Conservation (phyloP, 2,329 filamentous ascomycete species). For the Pseudogymnoascus sp. region DNA sequence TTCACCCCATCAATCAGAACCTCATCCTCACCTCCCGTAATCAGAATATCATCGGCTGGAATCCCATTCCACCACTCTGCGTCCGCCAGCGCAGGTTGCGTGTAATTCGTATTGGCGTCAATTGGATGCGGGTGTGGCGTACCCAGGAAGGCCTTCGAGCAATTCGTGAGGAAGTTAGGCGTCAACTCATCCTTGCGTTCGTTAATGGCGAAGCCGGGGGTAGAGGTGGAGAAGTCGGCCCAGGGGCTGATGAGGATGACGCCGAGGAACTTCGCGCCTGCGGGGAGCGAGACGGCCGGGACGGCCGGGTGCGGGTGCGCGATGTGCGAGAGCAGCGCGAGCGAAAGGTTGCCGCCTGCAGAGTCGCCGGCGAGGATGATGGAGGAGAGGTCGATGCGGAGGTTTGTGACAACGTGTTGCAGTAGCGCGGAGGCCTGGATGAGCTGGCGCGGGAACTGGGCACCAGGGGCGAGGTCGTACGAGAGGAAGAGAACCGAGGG, state of each 20-base stretch:
- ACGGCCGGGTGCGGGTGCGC: slow-evolving; percentile 52
- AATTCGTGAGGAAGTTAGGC: slow-evolving; percentile 33
- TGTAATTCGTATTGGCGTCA: slow-evolving; percentile 41
- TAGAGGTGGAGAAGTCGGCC: slow-evolving; percentile 42
- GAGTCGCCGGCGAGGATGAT: slow-evolving; percentile 46
- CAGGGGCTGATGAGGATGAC: slow-evolving; percentile 51
- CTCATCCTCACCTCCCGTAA: slow-evolving; percentile 49
- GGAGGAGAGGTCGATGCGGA: slow-evolving; percentile 19
- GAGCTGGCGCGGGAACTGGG: slow-evolving; percentile 40
- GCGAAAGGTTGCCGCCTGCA: slow-evolving; percentile 42
- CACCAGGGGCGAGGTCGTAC: slow-evolving; percentile 44
- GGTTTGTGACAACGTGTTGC: slow-evolving; percentile 33
- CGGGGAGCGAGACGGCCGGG: slow-evolving; percentile 33
- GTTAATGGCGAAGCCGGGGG: slow-evolving; percentile 37
- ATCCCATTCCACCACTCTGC: slow-evolving; percentile 46
- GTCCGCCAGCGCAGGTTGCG: slow-evolving; percentile 41
- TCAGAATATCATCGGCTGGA: slow-evolving; percentile 40
- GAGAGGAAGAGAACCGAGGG: slow-evolving; percentile 43
- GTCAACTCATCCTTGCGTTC: slow-evolving; percentile 44
- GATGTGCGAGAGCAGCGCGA: slow-evolving; percentile 41
- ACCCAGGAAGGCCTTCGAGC: slow-evolving; percentile 42
- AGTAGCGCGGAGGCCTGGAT: slow-evolving; percentile 38
- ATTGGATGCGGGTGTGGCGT: slow-evolving; percentile 19
- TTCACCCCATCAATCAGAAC: slow-evolving; percentile 49
- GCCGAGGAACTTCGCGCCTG: slow-evolving; percentile 36